A percentile compares a stretch with the other conserved stretches of the same genome.
These are phyloP conservation scores for Hypholoma fasciculare DNA, from an alignment of 768 basidiomycete genomes.

Conservation along the genomic window DNA sequence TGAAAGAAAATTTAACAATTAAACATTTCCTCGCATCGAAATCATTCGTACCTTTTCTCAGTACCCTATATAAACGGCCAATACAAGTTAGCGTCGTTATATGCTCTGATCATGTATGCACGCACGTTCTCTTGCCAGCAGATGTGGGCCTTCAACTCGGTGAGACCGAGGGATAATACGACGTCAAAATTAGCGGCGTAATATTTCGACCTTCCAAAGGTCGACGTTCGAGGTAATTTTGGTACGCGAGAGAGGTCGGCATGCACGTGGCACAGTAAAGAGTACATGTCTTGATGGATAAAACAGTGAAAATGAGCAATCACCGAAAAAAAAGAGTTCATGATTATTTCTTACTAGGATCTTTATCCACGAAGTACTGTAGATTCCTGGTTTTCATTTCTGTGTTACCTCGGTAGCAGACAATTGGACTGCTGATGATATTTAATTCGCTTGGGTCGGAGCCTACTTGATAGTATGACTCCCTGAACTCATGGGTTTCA, in stretches of 20 bases:
- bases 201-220: slow-evolving; percentile 7
- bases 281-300: slow-evolving; percentile 16
- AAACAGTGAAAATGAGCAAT: neutral
- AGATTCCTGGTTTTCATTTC: neutral
- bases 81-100: neutral
- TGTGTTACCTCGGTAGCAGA: slow-evolving; percentile 21
- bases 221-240: neutral
- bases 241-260: slow-evolving; percentile 18
- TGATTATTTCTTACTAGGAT: neutral
- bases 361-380: slow-evolving; percentile 2
- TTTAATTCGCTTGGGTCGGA: slow-evolving; percentile 1
- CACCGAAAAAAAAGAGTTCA: neutral
- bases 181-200: slow-evolving; percentile 33
- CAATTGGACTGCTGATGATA: slow-evolving; percentile 13
- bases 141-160: slow-evolving; percentile 48
- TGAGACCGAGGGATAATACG: slow-evolving; percentile 45
- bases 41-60: slow-evolving; percentile 32
- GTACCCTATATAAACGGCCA: slow-evolving; percentile 24
- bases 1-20: slow-evolving; percentile 8
- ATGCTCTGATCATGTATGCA: too few species aligned
- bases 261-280: slow-evolving; percentile 20
- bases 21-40: neutral
- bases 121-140: slow-evolving; percentile 48
- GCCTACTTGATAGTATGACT: slow-evolving; percentile 26
- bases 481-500: slow-evolving; percentile 40